These are phyloP conservation scores for Glaciozyma martinii DNA, from an alignment of 768 basidiomycete genomes.

Conservation along the genomic window DNA sequence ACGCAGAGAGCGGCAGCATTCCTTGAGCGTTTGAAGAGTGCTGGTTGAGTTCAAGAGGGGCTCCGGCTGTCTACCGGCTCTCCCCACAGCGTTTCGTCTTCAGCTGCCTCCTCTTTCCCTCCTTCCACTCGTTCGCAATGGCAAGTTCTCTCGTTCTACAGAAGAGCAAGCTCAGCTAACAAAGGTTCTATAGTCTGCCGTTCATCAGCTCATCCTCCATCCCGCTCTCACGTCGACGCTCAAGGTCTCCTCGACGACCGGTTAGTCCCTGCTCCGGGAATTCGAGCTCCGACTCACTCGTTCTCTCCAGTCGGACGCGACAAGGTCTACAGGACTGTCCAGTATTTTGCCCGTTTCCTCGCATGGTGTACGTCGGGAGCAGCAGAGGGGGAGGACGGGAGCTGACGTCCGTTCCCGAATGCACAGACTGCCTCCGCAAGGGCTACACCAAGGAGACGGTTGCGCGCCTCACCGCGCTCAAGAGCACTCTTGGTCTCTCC, in stretches of 20 bases:
- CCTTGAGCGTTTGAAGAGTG: background rate
- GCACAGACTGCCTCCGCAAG: conserved; percentile 47
- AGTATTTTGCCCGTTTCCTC: conserved; percentile 82
- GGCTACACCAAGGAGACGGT: conserved; percentile 60
- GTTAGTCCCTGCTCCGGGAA: background rate
- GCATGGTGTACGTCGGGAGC: conserved; percentile 53
- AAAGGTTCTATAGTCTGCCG: background rate
- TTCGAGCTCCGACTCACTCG: background rate
- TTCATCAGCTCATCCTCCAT: conserved; percentile 63
- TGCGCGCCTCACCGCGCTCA: conserved; percentile 71
- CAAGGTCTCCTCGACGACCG: conserved; percentile 67
- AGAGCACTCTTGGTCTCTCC: conserved; percentile 69
- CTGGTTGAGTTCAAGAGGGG: background rate
- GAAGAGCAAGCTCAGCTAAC: background rate
- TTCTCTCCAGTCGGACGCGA: conserved; percentile 57
- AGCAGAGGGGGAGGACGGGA: background rate
- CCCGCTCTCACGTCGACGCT: conserved; percentile 66
- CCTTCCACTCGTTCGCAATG: background rate
- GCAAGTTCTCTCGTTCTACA: background rate
- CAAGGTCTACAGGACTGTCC: conserved; percentile 87
- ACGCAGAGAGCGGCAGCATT: background rate
- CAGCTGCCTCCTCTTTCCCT: background rate
- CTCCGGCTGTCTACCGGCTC: background rate
- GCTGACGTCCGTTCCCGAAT: background rate
- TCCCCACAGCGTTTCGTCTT: background rate